Evolutionary conservation across 768 basidiomycete species (phyloP).

Genomic region (Guyanaporus albipodus): DNA sequence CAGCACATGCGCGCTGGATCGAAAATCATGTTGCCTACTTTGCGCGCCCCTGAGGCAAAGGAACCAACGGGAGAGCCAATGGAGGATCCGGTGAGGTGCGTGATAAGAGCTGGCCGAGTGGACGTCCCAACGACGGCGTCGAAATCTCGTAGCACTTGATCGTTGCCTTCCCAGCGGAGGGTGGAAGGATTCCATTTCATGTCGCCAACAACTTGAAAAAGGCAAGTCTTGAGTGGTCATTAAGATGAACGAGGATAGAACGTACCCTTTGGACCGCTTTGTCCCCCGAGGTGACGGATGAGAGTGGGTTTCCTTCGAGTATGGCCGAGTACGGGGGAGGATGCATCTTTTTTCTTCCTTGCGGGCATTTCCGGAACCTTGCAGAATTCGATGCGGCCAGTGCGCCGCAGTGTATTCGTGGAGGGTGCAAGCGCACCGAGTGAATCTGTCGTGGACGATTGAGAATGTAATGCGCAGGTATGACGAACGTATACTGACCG

Average conservation of each 20-base stretch:
- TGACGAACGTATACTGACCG: conserved; percentile 36
- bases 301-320: conserved; percentile 78
- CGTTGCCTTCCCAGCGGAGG: conserved; percentile 97
- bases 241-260: conserved; percentile 2
- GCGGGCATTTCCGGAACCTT: conserved; percentile 38
- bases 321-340: conserved; percentile 41
- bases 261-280: conserved; percentile 69
- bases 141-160: conserved; percentile 86
- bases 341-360: conserved; percentile 52
- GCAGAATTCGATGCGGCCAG: conserved; percentile 53
- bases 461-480: neutral
- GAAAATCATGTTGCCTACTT: conserved; percentile 98
- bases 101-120: conserved; percentile 91
- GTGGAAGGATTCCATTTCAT: conserved; percentile 96
- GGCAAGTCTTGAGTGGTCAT: conserved; percentile 13
- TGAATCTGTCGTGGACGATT: conserved; percentile 15
- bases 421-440: conserved; percentile 36
- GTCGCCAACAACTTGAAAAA: conserved; percentile 76
- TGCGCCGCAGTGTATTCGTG: conserved; percentile 55
- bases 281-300: conserved; percentile 77
- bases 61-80: conserved; percentile 75
- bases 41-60: conserved; percentile 72
- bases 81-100: conserved; percentile 86
- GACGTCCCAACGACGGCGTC: conserved; percentile 77
- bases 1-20: conserved; percentile 94